Evolutionary conservation across 2,329 filamentous ascomycete genomes (phyloP).

Genomic region (Apiospora malaysiana): DNA sequence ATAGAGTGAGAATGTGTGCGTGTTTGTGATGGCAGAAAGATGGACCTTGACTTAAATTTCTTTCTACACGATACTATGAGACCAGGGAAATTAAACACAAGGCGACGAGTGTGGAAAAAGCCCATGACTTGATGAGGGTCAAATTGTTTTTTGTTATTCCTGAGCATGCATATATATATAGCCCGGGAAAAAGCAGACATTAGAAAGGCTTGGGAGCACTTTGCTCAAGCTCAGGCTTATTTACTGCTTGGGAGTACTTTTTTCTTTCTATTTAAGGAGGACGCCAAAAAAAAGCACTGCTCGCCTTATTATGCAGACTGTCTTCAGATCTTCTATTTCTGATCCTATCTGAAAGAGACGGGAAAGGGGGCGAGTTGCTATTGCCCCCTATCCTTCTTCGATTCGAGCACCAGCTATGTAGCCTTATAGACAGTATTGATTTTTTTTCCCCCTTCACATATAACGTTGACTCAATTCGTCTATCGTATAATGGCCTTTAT

Average conservation of each 20-base stretch:
- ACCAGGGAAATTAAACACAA: not conserved
- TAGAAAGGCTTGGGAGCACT: conserved; percentile 1
- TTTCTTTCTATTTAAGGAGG: not conserved
- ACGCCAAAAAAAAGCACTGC: not conserved
- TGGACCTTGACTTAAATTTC: not conserved
- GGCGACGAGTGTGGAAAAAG: not conserved
- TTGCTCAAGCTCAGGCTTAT: not conserved
- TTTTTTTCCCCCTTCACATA: conserved; percentile 30
- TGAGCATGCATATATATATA: conserved; percentile 8
- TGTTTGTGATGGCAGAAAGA: not conserved
- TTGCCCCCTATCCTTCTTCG: not conserved
- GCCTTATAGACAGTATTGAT: conserved; percentile 14
- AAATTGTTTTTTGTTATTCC: not conserved
- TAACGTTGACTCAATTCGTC: not conserved
- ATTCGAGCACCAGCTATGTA: not conserved
- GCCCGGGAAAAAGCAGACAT: not conserved
- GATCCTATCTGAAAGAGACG: not conserved
- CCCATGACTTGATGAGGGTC: conserved; percentile 12
- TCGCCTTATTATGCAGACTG: not conserved
- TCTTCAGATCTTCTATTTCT: not conserved
- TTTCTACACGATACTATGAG: not conserved
- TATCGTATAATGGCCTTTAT: conserved; percentile 24
- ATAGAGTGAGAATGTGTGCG: not conserved
- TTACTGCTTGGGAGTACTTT: not conserved
- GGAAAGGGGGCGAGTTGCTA: not conserved